phyloP scores from a whole-genome alignment of 495 filamentous ascomycete genomes.

The Massariosphaeria phaeospora region DNA sequence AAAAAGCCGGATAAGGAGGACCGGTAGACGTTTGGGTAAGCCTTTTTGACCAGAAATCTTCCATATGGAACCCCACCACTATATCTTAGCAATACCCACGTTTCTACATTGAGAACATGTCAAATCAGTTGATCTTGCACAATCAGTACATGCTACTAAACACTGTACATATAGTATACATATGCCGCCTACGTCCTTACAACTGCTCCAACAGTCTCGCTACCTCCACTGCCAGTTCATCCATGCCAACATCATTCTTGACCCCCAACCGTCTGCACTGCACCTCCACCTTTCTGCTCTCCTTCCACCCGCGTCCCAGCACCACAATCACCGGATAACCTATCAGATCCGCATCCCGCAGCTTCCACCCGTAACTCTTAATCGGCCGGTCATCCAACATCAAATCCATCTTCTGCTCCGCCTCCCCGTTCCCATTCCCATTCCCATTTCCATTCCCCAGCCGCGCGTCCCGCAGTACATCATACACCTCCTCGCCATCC shows the following conservation, averaged over 20 bases:
- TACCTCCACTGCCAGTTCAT: constrained; percentile 46
- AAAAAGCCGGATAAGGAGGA: constrained; percentile 27
- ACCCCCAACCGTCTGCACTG: constrained; percentile 63
- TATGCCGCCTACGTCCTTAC: too few species aligned
- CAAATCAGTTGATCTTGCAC: too few species aligned
- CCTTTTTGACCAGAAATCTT: too few species aligned
- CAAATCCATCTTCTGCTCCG: constrained; percentile 47
- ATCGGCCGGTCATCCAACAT: constrained; percentile 70
- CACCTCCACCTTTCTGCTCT: constrained; percentile 61
- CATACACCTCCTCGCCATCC: constrained; percentile 55
- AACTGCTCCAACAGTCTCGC: constrained; percentile 15
- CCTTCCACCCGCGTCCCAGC: constrained; percentile 69
- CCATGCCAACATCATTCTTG: constrained; percentile 14
- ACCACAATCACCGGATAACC: constrained; percentile 81
- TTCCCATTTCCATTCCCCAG: too few species aligned
- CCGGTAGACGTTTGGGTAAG: too few species aligned
- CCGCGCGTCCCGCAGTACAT: constrained; percentile 43
- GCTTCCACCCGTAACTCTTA: constrained; percentile 69
- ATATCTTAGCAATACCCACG: too few species aligned
- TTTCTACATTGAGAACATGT: too few species aligned
- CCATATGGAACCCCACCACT: too few species aligned
- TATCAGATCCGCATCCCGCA: constrained; percentile 81
- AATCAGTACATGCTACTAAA: too few species aligned
- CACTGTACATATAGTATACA: too few species aligned
- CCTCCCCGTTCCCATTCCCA: neutral